Evolutionary conservation across 768 basidiomycete species (phyloP).

Genomic region (Termitomyces sp.): DNA sequence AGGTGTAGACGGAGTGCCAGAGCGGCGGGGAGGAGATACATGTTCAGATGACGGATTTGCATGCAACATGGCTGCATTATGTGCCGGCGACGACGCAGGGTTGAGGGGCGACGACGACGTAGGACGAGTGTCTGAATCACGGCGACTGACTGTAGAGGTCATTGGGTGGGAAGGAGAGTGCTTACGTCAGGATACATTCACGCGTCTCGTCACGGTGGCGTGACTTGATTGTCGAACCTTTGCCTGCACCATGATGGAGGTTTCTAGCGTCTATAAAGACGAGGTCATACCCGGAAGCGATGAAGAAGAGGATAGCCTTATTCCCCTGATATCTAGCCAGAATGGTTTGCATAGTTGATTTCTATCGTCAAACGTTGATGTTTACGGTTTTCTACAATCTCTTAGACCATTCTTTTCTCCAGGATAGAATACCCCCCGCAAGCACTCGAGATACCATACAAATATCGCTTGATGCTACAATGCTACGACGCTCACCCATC

Average conservation of each 20-base stretch:
- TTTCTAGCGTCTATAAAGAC: slow-evolving; percentile 18
- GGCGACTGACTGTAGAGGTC: slow-evolving; percentile 18
- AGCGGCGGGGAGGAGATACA: slow-evolving; percentile 15
- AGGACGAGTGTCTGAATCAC: slow-evolving; percentile 24
- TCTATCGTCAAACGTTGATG: neutral
- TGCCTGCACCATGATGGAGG: slow-evolving; percentile 6
- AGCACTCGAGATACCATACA: slow-evolving; percentile 9
- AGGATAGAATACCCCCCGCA: neutral
- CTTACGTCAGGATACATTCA: slow-evolving; percentile 8
- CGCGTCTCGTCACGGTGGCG: slow-evolving; percentile 12
- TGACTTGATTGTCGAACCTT: slow-evolving; percentile 2
- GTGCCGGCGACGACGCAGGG: slow-evolving; percentile 30
- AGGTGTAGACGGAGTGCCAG: slow-evolving; percentile 20
- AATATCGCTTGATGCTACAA: neutral
- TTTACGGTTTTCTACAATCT: neutral
- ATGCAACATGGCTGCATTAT: slow-evolving; percentile 16
- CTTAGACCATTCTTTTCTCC: neutral
- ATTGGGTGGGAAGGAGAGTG: slow-evolving; percentile 6
- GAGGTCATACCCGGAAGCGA: slow-evolving; percentile 50
- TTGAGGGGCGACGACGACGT: slow-evolving; percentile 42
- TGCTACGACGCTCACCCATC: neutral
- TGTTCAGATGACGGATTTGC: slow-evolving; percentile 9
- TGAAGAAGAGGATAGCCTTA: slow-evolving; percentile 21
- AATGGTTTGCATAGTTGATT: neutral
- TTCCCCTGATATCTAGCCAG: neutral